Conservation (phyloP, 495 filamentous ascomycete genomes). For the Penicillium robsamsonii region DNA sequence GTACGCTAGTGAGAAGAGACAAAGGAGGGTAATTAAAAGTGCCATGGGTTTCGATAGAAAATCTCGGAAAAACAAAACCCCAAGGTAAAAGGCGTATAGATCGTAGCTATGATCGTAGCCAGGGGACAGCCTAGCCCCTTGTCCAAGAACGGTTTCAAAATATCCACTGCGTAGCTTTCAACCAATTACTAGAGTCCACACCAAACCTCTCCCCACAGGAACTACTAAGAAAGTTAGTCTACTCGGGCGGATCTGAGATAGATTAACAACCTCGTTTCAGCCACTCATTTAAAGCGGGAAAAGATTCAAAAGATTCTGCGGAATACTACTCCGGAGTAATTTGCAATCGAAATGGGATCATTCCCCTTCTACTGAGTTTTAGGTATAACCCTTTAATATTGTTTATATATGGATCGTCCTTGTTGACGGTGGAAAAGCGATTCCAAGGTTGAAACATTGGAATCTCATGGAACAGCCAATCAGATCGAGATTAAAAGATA, state of each 20-base stretch:
- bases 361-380: not conserved
- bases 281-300: slow-evolving; percentile 1
- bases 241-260: slow-evolving; percentile 17
- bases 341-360: not conserved
- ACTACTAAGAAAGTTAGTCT: slow-evolving; percentile 24
- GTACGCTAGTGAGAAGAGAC: not conserved
- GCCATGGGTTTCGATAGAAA: not conserved
- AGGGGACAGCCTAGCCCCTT: slow-evolving; percentile 1
- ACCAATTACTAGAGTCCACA: slow-evolving; percentile 18
- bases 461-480: not conserved
- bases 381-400: no score
- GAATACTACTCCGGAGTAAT: not conserved
- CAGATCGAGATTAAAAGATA: not conserved
- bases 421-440: no score
- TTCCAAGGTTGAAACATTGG: no score
- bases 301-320: not conserved
- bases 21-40: not conserved
- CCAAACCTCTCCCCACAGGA: slow-evolving; percentile 9
- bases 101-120: not conserved
- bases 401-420: no score
- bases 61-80: not conserved
- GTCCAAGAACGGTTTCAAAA: slow-evolving; percentile 16
- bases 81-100: no score
- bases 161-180: not conserved
- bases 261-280: slow-evolving; percentile 22